Evolutionary conservation across 306 rosid species (phyloP), one percentile per base, ranked within the genome.

Genomic region (Lagenaria siceraria): DNA sequence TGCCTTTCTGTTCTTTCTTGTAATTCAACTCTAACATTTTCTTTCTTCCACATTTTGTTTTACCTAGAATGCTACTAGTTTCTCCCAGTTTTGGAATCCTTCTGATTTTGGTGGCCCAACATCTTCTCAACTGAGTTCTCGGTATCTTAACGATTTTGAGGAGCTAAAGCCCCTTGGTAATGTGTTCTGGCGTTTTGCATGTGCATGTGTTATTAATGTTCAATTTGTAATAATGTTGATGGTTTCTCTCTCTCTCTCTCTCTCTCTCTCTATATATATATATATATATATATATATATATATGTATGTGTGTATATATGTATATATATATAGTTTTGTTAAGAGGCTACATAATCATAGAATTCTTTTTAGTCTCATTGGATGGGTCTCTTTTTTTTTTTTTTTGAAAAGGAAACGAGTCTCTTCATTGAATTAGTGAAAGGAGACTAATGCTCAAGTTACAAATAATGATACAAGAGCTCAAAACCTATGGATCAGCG

Each of bases 121-220:
- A 70, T 78, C 90, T 76, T 80, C 87, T 80, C 84, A 84, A 43
- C 87, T 75, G 22, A 89, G 89, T 83, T 94, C 98, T 83, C 88
- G 98, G 53, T 94, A 92, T 88, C 85, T 92, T 79, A 92, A 85
- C 87, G 98, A 94, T 85, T 94, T 94, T 82, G 98, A 94, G 90
- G 97, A 90, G 91, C 88, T 91, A 84, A 87, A 77, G 21, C 78
- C 97, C 74, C 95, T 94, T 43, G 98, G 98, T 94, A 92, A 51
- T 79, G 35, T 40, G 70, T 69, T 62, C 72, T 69, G 15, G 11
- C 6, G 42, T 80, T 74, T 25, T 24, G 42, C 75, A 36, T 36
- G 55, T 69, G 75, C 75, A 42, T 69, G 31, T 22, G 11, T 2
- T 14, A 17, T 42, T 22, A 7, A 68, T 38, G 5, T 69, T 69